Base-by-base conservation (phyloP, 2,329 filamentous ascomycete species). In the Neurospora sp. region DNA sequence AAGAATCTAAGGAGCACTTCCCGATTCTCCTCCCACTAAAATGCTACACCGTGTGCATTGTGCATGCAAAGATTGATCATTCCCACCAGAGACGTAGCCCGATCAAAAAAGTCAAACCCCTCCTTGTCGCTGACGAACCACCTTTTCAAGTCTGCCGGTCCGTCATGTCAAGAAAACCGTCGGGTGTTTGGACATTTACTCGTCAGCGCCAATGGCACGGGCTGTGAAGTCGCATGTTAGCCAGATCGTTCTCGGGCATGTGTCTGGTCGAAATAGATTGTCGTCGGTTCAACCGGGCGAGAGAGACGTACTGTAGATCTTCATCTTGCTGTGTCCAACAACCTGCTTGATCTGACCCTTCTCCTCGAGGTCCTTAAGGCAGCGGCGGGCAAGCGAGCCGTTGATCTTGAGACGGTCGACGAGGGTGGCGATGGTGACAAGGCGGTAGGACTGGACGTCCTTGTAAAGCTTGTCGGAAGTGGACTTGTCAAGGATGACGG, bases 361-460 rank as follows among this genome's bases (percentile, higher is more conserved):
- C 89, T 96, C 93, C 91, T 98, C 95, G 79, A 98, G 89, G 82
- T 98, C 95, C 82, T 87, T 87, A 77, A 98, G 87, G 84, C 93
- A 95, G 86, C 89, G 87, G 81, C 96, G 91, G 78, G 96, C 96
- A 81, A 99, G 87, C 79, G 93, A 97, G 81, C 96, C 96, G 88
- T 99, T 99, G 89, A 99, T 96, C 93, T 99, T 99, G 85, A 99
- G 90, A 85, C 96, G 91, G 86, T 99, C 96, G 89, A 99, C 96
- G 81, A 99, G 93, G 79, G 93, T 95, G 80, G 96, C 94, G 80
- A 98, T 92, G 82, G 96, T 98, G 86, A 99, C 93, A 84, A 99
- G 93, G 82, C 96, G 93, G 92, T 98, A 99, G 76, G 96, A 97
- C 86, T 98, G 96, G 80, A 99, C 96, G 90, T 99, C 96, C 89